Conservation (phyloP, 2,329 filamentous ascomycete species). For the Microdochium nivale region DNA sequence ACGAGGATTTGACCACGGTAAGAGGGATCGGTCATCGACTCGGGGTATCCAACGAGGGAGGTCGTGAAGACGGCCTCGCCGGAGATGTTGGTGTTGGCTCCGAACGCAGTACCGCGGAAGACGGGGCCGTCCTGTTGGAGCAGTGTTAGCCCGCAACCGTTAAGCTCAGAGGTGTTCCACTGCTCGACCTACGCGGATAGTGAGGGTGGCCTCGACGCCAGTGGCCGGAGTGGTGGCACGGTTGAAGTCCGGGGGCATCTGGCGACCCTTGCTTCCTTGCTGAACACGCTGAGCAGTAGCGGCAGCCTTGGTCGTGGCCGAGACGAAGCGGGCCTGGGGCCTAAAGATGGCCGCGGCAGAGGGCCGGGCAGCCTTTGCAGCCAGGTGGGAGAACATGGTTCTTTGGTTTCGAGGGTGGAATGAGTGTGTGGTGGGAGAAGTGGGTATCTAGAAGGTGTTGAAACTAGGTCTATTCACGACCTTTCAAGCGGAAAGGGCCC, state of each 20-base stretch:
- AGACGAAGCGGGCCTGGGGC: constrained; percentile 25
- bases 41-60: constrained; percentile 93
- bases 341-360: constrained; percentile 30
- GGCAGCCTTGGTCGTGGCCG: neutral
- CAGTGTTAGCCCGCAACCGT: constrained; percentile 15
- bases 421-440: neutral
- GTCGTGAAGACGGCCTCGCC: constrained; percentile 99
- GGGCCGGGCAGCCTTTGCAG: constrained; percentile 41
- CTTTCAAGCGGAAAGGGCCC: constrained; percentile 38
- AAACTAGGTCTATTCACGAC: constrained; percentile 21
- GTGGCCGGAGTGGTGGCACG: constrained; percentile 57
- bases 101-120: constrained; percentile 94
- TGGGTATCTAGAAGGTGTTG: constrained; percentile 4
- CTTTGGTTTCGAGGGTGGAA: constrained; percentile 6
- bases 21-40: constrained; percentile 83
- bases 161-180: neutral
- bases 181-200: constrained; percentile 63
- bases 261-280: constrained; percentile 60
- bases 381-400: constrained; percentile 54
- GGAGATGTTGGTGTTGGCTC: constrained; percentile 92
- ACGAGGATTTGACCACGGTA: constrained; percentile 94
- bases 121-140: constrained; percentile 72
- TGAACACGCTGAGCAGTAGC: neutral
- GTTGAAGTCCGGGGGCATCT: constrained; percentile 50
- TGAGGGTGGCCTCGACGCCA: constrained; percentile 80